Base-by-base conservation (phyloP, 163 green algal genomes). In the Scenedesmus sp. region DNA sequence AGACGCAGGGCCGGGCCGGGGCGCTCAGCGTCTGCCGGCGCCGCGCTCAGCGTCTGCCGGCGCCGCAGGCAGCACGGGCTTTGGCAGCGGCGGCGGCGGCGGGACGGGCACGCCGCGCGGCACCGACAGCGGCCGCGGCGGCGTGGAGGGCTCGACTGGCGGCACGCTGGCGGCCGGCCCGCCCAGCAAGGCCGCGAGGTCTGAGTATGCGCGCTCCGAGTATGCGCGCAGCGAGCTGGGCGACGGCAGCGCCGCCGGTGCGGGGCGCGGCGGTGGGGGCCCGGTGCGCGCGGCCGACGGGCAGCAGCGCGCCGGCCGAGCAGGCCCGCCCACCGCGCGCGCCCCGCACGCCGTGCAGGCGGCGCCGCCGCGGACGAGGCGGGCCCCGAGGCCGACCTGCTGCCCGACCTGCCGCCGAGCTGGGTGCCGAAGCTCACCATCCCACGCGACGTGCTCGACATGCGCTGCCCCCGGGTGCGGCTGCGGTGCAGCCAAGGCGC, bases 381-480 rank as follows among this genome's bases (percentile, higher is more conserved):
- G 14, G 63, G 51, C 28, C 34, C 33, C 33, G 75, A 85, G 47
- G 47, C 34, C 15, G 80, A 82, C 26, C 51, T 70, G 63, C 63
- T 75, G 75, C 81, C 80, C 0, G 93, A 96, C 60, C 91, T 96
- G 74, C 91, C 93, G 13, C 84, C 88, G 18, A 89, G 63, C 76
- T 98, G 93, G 93, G 89, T 96, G 58, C 87, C 87, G 9, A 89
- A 89, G 67, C 78, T 97, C 33, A 44, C 39, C 10, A 87, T 97
- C 17, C 72, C 90, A 0, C 67, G 88, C 0, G 92, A 97, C 44
- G 84, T 84, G 20, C 90, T 97, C 74, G 93, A 97, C 87, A 94
- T 93, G 89, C 84, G 89, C 14, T 96, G 92, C 80, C 94, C 93
- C 0, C 78, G 85, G 47, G 85, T 87, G 48, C 63, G 69, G 39